Evolutionary conservation across 495 filamentous ascomycete species (phyloP).

Genomic region (Neurospora tetrasperma): DNA sequence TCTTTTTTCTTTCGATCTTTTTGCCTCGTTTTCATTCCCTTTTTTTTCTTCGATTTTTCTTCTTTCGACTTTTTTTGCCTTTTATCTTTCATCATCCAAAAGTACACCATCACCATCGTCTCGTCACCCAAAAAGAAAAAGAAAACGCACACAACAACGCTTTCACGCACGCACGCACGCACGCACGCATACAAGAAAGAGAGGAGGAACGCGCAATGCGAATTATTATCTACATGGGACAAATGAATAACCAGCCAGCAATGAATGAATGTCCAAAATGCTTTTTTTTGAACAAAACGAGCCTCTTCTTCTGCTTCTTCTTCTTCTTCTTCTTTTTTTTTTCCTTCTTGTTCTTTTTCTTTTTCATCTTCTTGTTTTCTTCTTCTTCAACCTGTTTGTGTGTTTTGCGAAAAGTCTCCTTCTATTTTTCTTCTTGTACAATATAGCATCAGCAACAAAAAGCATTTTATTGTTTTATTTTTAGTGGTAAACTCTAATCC

Average conservation of each 20-base stretch:
- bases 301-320: background rate
- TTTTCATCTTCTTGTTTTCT: background rate
- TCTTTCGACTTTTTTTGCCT: background rate
- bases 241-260: background rate
- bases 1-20: background rate
- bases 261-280: conserved; percentile 1
- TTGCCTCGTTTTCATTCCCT: no score
- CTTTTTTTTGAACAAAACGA: background rate
- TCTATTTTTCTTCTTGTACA: no score
- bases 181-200: background rate
- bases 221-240: background rate
- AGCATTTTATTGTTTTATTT: no score
- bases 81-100: background rate
- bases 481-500: no score
- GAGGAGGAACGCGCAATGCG: background rate
- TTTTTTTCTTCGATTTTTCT: no score
- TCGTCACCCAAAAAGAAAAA: background rate
- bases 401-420: no score
- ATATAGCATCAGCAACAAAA: no score
- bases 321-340: background rate
- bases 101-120: background rate
- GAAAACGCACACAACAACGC: background rate
- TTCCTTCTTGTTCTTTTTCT: background rate
- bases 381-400: no score
- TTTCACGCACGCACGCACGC: background rate